These are phyloP conservation scores for Plasmodium fragile DNA, from an alignment of 169 alveolate species.

Conservation along the genomic window DNA sequence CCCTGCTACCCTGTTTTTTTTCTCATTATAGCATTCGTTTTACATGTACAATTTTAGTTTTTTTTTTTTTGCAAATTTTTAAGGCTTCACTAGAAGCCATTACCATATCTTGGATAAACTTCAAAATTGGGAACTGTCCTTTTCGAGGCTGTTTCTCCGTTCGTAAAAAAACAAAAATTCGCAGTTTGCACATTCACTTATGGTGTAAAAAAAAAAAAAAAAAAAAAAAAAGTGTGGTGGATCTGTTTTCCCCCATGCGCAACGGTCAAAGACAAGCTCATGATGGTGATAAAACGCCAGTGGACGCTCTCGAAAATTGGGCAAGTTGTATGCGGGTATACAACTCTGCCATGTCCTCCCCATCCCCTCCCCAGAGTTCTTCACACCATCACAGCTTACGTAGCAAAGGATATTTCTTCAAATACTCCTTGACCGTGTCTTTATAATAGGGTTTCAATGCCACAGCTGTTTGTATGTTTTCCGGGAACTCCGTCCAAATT, in stretches of 20 bases:
- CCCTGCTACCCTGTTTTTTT: constrained; percentile 25
- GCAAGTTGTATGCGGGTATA: neutral
- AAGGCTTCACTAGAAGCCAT: constrained; percentile 91
- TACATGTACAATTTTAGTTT: constrained; percentile 64
- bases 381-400: constrained; percentile 27
- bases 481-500: constrained; percentile 80
- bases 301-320: neutral
- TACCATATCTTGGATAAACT: constrained; percentile 18
- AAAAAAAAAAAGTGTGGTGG: neutral
- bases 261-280: neutral
- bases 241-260: neutral
- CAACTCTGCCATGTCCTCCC: neutral
- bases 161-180: neutral
- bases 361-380: neutral
- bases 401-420: constrained; percentile 76
- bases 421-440: constrained; percentile 67
- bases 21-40: constrained; percentile 75
- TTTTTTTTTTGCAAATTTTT: constrained; percentile 33
- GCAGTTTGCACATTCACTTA: neutral
- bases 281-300: neutral
- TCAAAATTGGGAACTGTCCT: neutral
- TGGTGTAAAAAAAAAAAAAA: neutral
- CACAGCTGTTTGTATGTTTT: constrained; percentile 77
- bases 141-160: neutral
- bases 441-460: constrained; percentile 79